Evolutionary conservation across 2,329 filamentous ascomycete genomes (phyloP).

Genomic region (Xylariomycetidae sp.): DNA sequence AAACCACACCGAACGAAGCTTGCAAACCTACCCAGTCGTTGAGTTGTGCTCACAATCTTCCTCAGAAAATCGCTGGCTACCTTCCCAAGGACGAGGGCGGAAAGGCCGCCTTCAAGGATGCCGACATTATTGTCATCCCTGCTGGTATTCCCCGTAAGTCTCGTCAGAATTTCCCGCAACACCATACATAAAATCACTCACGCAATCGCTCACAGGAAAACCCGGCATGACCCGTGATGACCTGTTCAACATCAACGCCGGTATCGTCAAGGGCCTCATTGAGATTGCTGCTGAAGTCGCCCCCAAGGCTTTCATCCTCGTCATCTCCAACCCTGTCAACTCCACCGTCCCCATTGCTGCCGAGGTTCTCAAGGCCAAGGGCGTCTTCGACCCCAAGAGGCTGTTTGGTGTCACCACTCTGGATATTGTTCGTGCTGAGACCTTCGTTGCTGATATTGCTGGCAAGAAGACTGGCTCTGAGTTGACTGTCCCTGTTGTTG

Average conservation of each 20-base stretch:
- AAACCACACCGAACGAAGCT: too few species aligned
- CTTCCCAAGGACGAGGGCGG: slow-evolving; percentile 82
- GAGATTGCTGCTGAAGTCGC: slow-evolving; percentile 81
- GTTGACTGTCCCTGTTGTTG: slow-evolving; percentile 85
- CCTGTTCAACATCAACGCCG: slow-evolving; percentile 99
- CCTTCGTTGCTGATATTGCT: slow-evolving; percentile 82
- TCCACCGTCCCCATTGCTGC: slow-evolving; percentile 96
- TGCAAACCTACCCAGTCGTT: too few species aligned
- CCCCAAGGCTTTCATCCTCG: slow-evolving; percentile 89
- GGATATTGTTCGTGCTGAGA: slow-evolving; percentile 96
- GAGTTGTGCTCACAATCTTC: too few species aligned
- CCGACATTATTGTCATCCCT: slow-evolving; percentile 94
- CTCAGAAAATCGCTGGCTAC: slow-evolving; percentile 79
- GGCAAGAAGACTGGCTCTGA: slow-evolving; percentile 80
- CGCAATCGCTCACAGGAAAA: slow-evolving; percentile 64
- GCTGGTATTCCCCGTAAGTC: slow-evolving; percentile 92
- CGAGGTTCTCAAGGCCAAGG: slow-evolving; percentile 90
- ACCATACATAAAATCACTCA: slow-evolving; percentile 14
- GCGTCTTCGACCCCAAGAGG: slow-evolving; percentile 90
- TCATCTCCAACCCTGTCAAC: slow-evolving; percentile 99
- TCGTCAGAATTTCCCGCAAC: background rate
- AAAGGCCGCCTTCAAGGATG: slow-evolving; percentile 83
- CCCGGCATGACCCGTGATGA: slow-evolving; percentile 99
- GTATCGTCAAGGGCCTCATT: slow-evolving; percentile 91
- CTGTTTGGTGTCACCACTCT: slow-evolving; percentile 98